Evolutionary conservation across 345 rosid species (phyloP), one percentile per base, ranked within the genome.

Genomic region (Erysimum cheiranthoides): DNA sequence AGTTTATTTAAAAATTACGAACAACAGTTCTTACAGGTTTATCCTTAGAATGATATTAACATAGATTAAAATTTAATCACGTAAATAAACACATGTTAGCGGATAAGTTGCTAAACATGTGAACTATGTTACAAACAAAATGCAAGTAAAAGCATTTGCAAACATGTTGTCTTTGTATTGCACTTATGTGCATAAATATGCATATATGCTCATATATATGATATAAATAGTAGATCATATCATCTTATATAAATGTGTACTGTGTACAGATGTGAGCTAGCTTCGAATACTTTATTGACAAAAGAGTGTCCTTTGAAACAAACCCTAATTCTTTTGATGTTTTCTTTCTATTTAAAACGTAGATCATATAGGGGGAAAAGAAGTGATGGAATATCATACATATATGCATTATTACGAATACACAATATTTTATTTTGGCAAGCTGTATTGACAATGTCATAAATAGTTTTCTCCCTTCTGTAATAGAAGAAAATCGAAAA

Each of bases 281-380:
- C 64, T 16, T 69, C 13, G 40, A 39, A 30, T 32, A 17, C 60
- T 30, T 54, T n/a, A 30, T 68, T 16, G 40, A 68, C 62, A 39
- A n/a, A 53, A n/a, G 60, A 28, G 32, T 13, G 36, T 39, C 52
- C 30, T 28, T 40, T 54, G 63, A 53, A 68, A 68, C 36, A 40
- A 61, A 40, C 35, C 21, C 51, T 42, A 27, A 54, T 40, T 11
- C 25, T 27, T 32, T 53, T 7, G 50, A 68, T 39, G 49, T 3
- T 16, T 17, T 14, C 8, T 52, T 36, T 52, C 36, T 13, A 38
- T 14, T 25, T 52, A 9, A 50, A 34, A 67, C 18, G 42, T 35
- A 50, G 36, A 49, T 34, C 31, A 49, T 11, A 47, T 16, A n/a
- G 25, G 10, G n/a, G 4, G 1, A 3, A 10, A 18, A 61, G 14